A percentile compares a stretch with the other conserved stretches of the same genome.
phyloP scores from a whole-genome alignment of 2,329 filamentous ascomycete species.

The Clarireedia homoeocarpa region DNA sequence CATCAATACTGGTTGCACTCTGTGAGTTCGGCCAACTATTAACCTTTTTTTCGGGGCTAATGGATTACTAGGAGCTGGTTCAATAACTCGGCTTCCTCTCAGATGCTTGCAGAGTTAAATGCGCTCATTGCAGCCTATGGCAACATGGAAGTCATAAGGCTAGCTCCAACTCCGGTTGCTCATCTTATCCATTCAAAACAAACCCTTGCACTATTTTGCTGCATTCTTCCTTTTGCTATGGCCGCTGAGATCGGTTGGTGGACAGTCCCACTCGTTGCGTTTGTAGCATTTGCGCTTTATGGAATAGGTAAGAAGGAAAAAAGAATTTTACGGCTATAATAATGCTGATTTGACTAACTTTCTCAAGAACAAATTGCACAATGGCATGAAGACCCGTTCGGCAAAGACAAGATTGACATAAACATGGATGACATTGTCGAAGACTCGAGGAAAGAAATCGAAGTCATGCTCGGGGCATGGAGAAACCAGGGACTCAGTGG shows the following conservation, averaged over 20 bases:
- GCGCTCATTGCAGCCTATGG: conserved; percentile 50
- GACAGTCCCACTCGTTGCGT: conserved; percentile 48
- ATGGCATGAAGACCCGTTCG: conserved; percentile 57
- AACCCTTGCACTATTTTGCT: conserved; percentile 52
- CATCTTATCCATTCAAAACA: conserved; percentile 59
- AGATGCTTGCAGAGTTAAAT: conserved; percentile 51
- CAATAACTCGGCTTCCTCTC: conserved; percentile 48
- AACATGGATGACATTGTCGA: conserved; percentile 60
- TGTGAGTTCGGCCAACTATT: conserved; percentile 15
- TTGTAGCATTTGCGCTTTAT: conserved; percentile 52
- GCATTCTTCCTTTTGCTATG: conserved; percentile 54
- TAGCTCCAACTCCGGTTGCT: conserved; percentile 57
- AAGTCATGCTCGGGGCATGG: conserved; percentile 53
- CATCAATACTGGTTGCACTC: conserved; percentile 45
- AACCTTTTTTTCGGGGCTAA: background rate
- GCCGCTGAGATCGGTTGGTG: conserved; percentile 57
- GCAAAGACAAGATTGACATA: conserved; percentile 58
- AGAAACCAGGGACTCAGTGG: conserved; percentile 23
- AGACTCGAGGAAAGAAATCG: conserved; percentile 49
- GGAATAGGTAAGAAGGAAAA: conserved; percentile 1
- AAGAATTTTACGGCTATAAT: background rate
- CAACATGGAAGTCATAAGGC: conserved; percentile 55
- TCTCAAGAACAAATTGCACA: conserved; percentile 43
- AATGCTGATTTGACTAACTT: background rate
- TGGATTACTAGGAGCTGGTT: conserved; percentile 42